Percentiles rank a stretch among this genome's conserved stretches.
Conservation (phyloP, 208 protist species). For the Acanthamoeba castellanii region DNA sequence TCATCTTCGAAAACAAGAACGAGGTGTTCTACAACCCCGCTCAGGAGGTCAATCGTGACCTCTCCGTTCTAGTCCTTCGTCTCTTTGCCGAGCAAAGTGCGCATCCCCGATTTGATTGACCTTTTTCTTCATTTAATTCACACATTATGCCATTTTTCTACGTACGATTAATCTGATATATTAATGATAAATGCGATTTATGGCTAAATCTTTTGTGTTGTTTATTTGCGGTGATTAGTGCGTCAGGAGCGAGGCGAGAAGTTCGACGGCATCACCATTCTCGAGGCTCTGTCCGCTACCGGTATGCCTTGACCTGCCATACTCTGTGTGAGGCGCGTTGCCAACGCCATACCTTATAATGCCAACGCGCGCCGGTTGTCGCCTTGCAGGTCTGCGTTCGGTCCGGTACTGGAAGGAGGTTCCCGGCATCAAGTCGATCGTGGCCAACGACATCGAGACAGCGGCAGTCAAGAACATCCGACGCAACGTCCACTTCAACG, state of each 20-base stretch:
- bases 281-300: constrained; percentile 98
- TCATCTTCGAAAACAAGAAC: constrained; percentile 73
- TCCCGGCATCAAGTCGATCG: constrained; percentile 95
- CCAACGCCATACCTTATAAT: not conserved
- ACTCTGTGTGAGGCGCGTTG: not conserved
- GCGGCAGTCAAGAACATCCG: constrained; percentile 96
- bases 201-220: not conserved
- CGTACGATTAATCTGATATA: no score
- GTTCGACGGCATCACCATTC: constrained; percentile 93
- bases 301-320: constrained; percentile 84
- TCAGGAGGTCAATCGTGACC: constrained; percentile 98
- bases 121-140: not conserved
- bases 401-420: constrained; percentile 99
- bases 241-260: constrained; percentile 22
- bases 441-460: constrained; percentile 98
- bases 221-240: constrained; percentile 25
- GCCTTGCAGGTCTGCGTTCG: constrained; percentile 91
- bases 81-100: constrained; percentile 89
- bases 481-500: constrained; percentile 97
- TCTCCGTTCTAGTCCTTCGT: constrained; percentile 96
- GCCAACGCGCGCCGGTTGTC: not conserved
- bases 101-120: not conserved
- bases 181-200: not conserved
- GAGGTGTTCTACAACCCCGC: constrained; percentile 95
- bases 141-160: not conserved